Evolutionary conservation across 2,329 filamentous ascomycete species (phyloP), one percentile per base, ranked within the genome.

Genomic region (Penicillium sp.): DNA sequence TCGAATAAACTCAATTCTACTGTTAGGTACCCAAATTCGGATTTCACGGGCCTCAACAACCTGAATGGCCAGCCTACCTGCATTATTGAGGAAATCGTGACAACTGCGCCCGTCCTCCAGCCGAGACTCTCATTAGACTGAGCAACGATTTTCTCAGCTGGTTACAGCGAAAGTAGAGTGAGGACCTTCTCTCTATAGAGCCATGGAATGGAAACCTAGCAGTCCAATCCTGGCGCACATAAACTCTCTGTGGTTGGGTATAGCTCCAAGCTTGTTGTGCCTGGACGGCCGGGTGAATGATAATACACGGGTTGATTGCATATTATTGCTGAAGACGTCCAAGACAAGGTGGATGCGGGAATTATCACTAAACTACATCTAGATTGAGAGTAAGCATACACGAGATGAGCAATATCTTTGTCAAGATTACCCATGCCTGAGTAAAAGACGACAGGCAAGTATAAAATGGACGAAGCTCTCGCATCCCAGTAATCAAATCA

Each of bases 371-470:
- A n/a, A 17, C 34, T 5, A n/a, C 5, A 51, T 52, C 17, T 20
- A 7, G 47, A 39, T 25, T 49, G 51, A 53, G 48, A 42, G 47
- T 14, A 22, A 31, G 25, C 20, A n/a, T n/a, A 41, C 31, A n/a
- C 20, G n/a, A 20, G n/a, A 49, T 60, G 57, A 57, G 41, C 48
- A 57, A 60, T 15, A 38, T 14, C 54, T 57, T 51, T 53, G 58
- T 60, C 42, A 57, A 54, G n/a, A 54, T 60, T 45, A 60, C 35
- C 6, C 11, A 57, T 48, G 10, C 43, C 25, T 50, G 20, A 39
- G 15, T 28, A 5, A 39, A 28, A 6, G 38, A 31, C 22, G 15
- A 34, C 22, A n/a, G 11, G n/a, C 22, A 25, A 42, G 17, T 57
- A 57, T 57, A 57, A 57, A 51, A 37, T 20, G 38, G n/a, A 17